phyloP scores from a whole-genome alignment of 1,139 yeast species.

The Taiozyma sp. region DNA sequence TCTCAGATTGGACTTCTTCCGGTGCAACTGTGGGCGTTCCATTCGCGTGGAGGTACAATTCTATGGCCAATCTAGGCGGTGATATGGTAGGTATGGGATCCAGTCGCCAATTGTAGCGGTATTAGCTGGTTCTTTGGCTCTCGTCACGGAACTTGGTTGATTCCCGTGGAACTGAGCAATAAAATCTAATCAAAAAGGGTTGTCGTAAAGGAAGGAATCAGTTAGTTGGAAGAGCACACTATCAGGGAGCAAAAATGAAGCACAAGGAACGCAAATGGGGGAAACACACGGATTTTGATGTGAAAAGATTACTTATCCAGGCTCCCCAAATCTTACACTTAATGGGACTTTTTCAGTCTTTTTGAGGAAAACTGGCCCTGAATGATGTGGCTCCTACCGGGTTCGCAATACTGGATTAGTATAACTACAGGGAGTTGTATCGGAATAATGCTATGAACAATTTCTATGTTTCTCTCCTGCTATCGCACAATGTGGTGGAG shows the following conservation, averaged over 20 bases:
- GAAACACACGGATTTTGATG: not conserved
- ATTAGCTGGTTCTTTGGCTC: not conserved
- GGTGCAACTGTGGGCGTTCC: not conserved
- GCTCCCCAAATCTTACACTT: not conserved
- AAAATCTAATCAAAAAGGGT: not conserved
- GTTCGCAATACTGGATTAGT: not conserved
- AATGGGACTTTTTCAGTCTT: not conserved
- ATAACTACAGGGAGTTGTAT: not conserved
- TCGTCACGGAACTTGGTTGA: not conserved
- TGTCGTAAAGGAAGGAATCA: not conserved
- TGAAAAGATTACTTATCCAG: not conserved
- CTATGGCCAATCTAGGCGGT: not conserved
- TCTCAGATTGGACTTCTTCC: slow-evolving; percentile 11
- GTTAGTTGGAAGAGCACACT: not conserved
- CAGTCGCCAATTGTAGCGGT: not conserved
- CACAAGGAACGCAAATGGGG: not conserved
- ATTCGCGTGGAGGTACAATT: not conserved
- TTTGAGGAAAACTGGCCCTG: not conserved
- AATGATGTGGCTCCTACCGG: not conserved
- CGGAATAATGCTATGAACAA: not conserved
- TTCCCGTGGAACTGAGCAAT: not conserved
- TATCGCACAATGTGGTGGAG: not conserved
- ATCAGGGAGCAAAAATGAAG: not conserved
- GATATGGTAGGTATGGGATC: not conserved
- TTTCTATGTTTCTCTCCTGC: not conserved